These are phyloP conservation scores for Xylaria castorea DNA, from an alignment of 495 filamentous ascomycete species.

Conservation along the genomic window DNA sequence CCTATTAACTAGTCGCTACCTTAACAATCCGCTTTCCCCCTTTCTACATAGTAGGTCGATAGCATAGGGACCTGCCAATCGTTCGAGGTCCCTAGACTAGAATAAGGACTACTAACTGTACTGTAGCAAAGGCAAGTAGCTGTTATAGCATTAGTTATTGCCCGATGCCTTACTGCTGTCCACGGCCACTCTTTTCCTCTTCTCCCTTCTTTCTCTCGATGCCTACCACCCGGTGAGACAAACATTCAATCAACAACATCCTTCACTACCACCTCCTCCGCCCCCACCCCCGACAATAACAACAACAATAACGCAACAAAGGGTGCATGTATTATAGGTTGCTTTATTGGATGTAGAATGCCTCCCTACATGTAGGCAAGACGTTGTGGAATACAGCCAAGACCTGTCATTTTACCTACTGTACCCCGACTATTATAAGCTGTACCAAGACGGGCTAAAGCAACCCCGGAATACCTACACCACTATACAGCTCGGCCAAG, in stretches of 20 bases:
- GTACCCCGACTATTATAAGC: neutral
- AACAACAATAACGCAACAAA: neutral
- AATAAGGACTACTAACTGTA: neutral
- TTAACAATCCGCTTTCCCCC: neutral
- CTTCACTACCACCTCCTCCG: neutral
- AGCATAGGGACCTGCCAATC: slow-evolving; percentile 8
- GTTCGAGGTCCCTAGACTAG: neutral
- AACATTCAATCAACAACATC: neutral
- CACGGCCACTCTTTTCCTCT: neutral
- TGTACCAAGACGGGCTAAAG: slow-evolving; percentile 3
- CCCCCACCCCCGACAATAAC: neutral
- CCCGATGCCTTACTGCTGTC: neutral
- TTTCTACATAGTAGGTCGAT: neutral
- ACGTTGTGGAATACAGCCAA: slow-evolving; percentile 5
- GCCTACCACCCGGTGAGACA: neutral
- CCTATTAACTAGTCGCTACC: too few relatives aligned
- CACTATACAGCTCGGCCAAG: neutral
- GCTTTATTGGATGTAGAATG: slow-evolving; percentile 1
- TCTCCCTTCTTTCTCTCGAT: neutral
- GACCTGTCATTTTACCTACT: neutral
- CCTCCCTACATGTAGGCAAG: neutral
- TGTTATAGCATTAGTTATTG: neutral
- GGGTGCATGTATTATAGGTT: neutral
- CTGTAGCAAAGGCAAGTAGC: neutral
- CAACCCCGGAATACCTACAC: neutral